Evolutionary conservation across 768 basidiomycete genomes (phyloP).

Genomic region (Tylopilus felleus): DNA sequence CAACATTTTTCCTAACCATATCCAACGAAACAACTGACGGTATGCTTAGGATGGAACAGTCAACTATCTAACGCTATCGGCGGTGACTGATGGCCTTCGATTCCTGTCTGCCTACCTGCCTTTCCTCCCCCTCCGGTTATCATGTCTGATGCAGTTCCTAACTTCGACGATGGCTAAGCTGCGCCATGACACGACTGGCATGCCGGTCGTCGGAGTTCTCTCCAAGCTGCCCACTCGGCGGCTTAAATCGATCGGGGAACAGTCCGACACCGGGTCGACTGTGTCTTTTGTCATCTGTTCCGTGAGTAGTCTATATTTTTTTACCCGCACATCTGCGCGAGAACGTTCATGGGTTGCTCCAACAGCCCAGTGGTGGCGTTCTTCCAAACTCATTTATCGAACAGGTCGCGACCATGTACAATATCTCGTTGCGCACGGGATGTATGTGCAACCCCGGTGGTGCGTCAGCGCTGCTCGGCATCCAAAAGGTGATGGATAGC

Average conservation of each 20-base stretch:
- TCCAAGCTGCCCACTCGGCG: conserved; percentile 57
- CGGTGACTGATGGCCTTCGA: conserved; percentile 72
- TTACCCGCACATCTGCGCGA: too few species aligned
- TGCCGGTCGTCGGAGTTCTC: conserved; percentile 64
- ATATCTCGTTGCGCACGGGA: conserved; percentile 76
- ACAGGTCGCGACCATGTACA: conserved; percentile 57
- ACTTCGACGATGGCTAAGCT: conserved; percentile 52
- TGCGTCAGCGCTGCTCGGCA: conserved; percentile 66
- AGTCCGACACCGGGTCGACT: conserved; percentile 64
- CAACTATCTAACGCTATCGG: conserved; percentile 73
- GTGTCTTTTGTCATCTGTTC: conserved; percentile 60
- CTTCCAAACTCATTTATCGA: conserved; percentile 74
- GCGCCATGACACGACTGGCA: conserved; percentile 56
- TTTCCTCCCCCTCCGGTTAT: conserved; percentile 75
- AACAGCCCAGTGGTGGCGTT: conserved; percentile 61
- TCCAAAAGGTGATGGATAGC: conserved; percentile 61
- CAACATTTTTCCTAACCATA: conserved; percentile 1
- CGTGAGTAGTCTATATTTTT: conserved; percentile 39
- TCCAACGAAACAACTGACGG: neutral
- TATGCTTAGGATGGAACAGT: conserved; percentile 72
- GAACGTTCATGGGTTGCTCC: neutral
- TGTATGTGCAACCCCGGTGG: conserved; percentile 90
- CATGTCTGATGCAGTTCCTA: conserved; percentile 63
- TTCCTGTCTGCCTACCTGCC: conserved; percentile 78
- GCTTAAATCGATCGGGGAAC: conserved; percentile 59